A percentile compares a stretch with the other conserved stretches of the same genome.
Evolutionary conservation across 2,329 filamentous ascomycete genomes (phyloP).

Genomic region (Talaromyces sp.): DNA sequence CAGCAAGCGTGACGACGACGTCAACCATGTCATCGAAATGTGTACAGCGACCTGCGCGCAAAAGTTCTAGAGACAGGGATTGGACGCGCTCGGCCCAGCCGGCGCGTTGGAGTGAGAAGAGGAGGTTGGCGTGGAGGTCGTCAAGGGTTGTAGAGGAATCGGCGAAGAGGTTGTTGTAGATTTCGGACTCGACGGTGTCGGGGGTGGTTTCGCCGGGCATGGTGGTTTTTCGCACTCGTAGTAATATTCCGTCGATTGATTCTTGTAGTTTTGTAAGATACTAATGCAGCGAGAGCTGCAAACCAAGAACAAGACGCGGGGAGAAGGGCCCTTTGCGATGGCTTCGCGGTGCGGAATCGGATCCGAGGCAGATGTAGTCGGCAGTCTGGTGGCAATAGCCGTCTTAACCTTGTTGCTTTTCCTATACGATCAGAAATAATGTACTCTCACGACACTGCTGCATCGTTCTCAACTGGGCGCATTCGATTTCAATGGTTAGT

Average conservation of each 20-base stretch:
- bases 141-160: slow-evolving; percentile 18
- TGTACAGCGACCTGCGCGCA: slow-evolving; percentile 55
- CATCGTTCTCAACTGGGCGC: slow-evolving; percentile 4
- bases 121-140: slow-evolving; percentile 53
- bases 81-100: slow-evolving; percentile 58
- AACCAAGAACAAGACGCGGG: background rate
- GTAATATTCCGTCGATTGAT: background rate
- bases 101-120: slow-evolving; percentile 53
- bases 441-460: background rate
- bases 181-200: slow-evolving; percentile 16
- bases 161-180: slow-evolving; percentile 15
- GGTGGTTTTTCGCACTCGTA: background rate
- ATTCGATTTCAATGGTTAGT: background rate
- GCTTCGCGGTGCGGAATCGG: background rate
- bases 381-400: background rate
- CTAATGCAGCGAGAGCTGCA: background rate
- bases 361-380: background rate
- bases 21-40: slow-evolving; percentile 56
- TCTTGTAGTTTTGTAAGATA: background rate
- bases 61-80: slow-evolving; percentile 52
- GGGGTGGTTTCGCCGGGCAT: slow-evolving; percentile 17
- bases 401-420: background rate
- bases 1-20: slow-evolving; percentile 49
- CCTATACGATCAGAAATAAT: background rate
- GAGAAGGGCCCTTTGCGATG: background rate